Evolutionary conservation across 1,284 basidiomycete genomes (phyloP), one percentile per base, ranked within the genome.

Genomic region (Rhodotorula sp.): DNA sequence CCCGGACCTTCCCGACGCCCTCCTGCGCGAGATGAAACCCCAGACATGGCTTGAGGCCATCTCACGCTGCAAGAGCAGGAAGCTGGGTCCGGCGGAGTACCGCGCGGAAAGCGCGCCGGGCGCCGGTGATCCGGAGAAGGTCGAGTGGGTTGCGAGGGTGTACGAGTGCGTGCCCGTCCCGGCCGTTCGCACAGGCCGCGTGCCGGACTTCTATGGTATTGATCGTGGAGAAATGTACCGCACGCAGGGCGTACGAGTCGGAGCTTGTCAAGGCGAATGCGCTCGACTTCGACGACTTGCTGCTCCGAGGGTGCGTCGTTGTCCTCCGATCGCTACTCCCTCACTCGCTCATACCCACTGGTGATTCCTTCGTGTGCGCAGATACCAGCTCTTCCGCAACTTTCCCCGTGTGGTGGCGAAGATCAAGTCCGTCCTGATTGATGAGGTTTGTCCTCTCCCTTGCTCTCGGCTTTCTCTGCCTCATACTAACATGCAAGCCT

Each of bases 221-320:
- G n/a, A n/a, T n/a, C n/a, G n/a, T n/a, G n/a, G n/a, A n/a, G n/a
- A n/a, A n/a, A n/a, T n/a, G n/a, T n/a, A n/a, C 17, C 12, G 4
- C 15, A 32, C 92, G 90, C 80, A 83, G 84, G 34, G 85, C 88
- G 41, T 97, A 96, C 80, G 87, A 93, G 77, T 83, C 82, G 25
- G 83, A 83, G 3, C 83, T 95, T 44, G 83, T 85, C 54, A 83
- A 84, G 34, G 86, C 85, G 70, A 91, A 92, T 72, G 88, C 90
- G 41, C 84, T 96, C 22, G 94, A 97, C 81, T 97, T 96, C 78
- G 94, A 97, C 79, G 94, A 96, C 80, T 83, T 96, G 34, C 85
- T 97, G 0, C 80, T 93, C 1, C 51, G 53, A 21, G 61, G 61
- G 61, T 63, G 9, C 90, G 53, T 79, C 69, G 50, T 27, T 46